phyloP scores from a whole-genome alignment of 208 protist species.

The Leishmania mexicana region DNA sequence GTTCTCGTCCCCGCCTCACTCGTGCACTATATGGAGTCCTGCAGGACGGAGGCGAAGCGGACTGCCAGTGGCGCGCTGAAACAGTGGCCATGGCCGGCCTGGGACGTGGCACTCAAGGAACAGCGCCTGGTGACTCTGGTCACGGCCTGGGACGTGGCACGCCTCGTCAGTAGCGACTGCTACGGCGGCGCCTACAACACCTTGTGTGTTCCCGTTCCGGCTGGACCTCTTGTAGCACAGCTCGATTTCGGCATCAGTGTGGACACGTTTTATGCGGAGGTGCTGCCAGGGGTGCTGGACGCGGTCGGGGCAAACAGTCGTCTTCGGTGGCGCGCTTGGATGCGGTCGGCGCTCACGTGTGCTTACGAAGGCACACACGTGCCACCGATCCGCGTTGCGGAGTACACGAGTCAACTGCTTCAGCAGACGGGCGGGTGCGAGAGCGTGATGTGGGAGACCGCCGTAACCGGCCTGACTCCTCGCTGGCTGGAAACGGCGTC shows the following conservation, averaged over 20 bases:
- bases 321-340: constrained; percentile 69
- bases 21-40: constrained; percentile 36
- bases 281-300: constrained; percentile 27
- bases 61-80: background rate
- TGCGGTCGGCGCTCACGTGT: constrained; percentile 81
- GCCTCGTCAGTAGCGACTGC: constrained; percentile 6
- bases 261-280: constrained; percentile 49
- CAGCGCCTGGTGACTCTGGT: constrained; percentile 27
- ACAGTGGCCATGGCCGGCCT: constrained; percentile 29
- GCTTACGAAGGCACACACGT: constrained; percentile 78
- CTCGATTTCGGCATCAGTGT: constrained; percentile 53
- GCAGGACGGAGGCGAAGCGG: background rate
- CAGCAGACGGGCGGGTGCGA: constrained; percentile 39
- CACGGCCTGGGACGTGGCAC: constrained; percentile 7
- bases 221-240: constrained; percentile 62
- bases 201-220: constrained; percentile 72
- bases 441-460: constrained; percentile 71
- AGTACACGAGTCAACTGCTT: constrained; percentile 62
- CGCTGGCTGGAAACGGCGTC: constrained; percentile 81
- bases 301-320: constrained; percentile 7
- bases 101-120: constrained; percentile 27
- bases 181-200: constrained; percentile 29
- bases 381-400: constrained; percentile 65
- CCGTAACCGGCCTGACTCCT: constrained; percentile 48
- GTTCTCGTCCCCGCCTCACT: constrained; percentile 65